Base-by-base conservation (phyloP, 768 basidiomycete species). In the Hygrophorus pudorinus region DNA sequence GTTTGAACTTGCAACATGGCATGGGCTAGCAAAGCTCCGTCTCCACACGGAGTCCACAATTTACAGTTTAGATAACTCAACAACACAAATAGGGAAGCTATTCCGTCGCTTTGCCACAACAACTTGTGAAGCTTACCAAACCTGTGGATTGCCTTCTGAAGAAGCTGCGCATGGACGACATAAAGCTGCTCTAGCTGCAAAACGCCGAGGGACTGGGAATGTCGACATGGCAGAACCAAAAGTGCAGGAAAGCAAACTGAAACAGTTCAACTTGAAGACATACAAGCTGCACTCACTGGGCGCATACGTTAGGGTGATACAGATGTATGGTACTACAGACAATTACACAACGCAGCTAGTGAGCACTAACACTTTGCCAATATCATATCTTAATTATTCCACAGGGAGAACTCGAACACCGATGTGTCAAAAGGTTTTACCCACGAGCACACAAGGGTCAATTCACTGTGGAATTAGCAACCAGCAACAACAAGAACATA, bases 331-430 rank as follows among this genome's bases (percentile, higher is more conserved):
- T 0, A 62, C 59, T 0, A 55, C 59, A 3, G 62, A 68, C 31
- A 56, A 52, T 4, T 65, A 58, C 31, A 57, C 59, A 0, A 63
- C 62, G 0, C 59, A 65, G 16, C 40, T 53, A 36, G 65, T 67
- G 48, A 31, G 48, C 46, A 11, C 41, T 39, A 13, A 9, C 29
- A 14, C 2, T 20, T 38, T 42, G 18, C 21, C 45, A 14, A 11
- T 31, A 36, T 12, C 17, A 13, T 21, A 20, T 14, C 9, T 14
- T 31, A 71, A 67, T 4, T 14, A 61, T 28, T n/a, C n/a, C 11
- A 17, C 29, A 69, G 66, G 61, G 63, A 0, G 66, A 71, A 41
- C 53, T 59, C 0, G 58, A 68, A 44, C 70, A 71, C 40, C 51
- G 52, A 0, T 45, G 45, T 0, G 55, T 60, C 12, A 71, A 71